Conservation (phyloP, 1,284 basidiomycete species). For the Thelephora terrestris region DNA sequence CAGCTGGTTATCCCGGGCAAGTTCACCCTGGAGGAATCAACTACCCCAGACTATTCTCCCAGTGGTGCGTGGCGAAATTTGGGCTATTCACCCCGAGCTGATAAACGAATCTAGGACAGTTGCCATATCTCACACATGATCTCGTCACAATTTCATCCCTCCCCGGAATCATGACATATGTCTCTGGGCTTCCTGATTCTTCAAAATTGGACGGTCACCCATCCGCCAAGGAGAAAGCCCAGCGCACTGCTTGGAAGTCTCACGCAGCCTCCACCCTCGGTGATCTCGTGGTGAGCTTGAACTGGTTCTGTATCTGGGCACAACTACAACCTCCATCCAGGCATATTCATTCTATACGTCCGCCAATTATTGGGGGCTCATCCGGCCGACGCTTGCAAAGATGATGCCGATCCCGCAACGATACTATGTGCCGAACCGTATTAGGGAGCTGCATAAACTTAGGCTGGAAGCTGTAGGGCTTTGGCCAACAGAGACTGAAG, state of each 20-base stretch:
- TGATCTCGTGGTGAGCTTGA: conserved; percentile 50
- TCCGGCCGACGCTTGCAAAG: conserved; percentile 40
- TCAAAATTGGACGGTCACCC: conserved; percentile 37
- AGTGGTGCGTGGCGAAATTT: conserved; percentile 40
- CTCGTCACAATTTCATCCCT: conserved; percentile 40
- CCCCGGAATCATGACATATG: conserved; percentile 53
- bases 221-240: conserved; percentile 34
- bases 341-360: conserved; percentile 49
- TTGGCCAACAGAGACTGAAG: conserved; percentile 30
- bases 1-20: conserved; percentile 55
- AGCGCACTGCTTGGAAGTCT: conserved; percentile 48
- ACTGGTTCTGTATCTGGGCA: not conserved
- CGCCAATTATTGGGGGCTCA: conserved; percentile 52
- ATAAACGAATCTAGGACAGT: conserved; percentile 37
- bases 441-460: conserved; percentile 43
- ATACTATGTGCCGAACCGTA: conserved; percentile 59
- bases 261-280: conserved; percentile 60
- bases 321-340: conserved; percentile 17
- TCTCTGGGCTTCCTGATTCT: conserved; percentile 34
- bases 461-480: conserved; percentile 53
- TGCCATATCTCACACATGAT: conserved; percentile 59
- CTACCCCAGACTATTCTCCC: conserved; percentile 67
- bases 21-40: conserved; percentile 50
- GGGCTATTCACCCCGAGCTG: too few relatives aligned
- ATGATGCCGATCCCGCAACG: conserved; percentile 56